Base-by-base conservation (phyloP, 129 eudicot genomes). In the Rutidosis leptorrhynchoides region DNA sequence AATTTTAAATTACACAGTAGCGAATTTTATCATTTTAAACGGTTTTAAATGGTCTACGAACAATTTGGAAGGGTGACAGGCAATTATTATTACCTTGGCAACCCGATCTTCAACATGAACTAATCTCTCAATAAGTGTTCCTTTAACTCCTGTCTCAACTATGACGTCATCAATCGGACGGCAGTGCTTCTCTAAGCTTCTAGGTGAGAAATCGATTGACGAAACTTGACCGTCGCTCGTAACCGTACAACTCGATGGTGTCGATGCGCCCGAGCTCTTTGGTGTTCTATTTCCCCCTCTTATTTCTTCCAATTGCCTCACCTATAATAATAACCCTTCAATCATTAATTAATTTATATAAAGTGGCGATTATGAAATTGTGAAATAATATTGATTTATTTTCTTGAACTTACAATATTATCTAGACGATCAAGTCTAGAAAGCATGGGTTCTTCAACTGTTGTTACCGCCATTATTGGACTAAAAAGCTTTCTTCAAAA, bases 361-460 rank as follows among this genome's bases (percentile, higher is more conserved):
- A n/a, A n/a, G n/a, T n/a, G n/a, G n/a, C n/a, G n/a, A n/a, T n/a
- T n/a, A n/a, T n/a, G n/a, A n/a, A n/a, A n/a, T n/a, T n/a, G n/a
- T n/a, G n/a, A n/a, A n/a, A n/a, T n/a, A n/a, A 15, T 14, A 16
- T 3, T 45, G 16, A 35, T 1, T 19, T 53, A 32, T 14, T 6
- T 12, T 2, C 30, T n/a, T 30, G 15, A 61, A 78, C 85, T 70
- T 30, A 89, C 90, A 16, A 89, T 79, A 63, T 73, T 71, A 58
- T 86, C 96, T 1, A 89, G 90, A 7, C 90, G 95, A 64, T 83
- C 83, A 22, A 89, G 84, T 49, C 90, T 81, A 5, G 88, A 63
- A 54, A 89, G 85, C 53, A 83, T 83, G 19, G 90, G 96, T 60
- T 83, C 95, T 73, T 86, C 90, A 12, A 64, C 62, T 20, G 67